phyloP scores from a whole-genome alignment of 371 early-diverging fungal species.

The Circinella umbellata region DNA sequence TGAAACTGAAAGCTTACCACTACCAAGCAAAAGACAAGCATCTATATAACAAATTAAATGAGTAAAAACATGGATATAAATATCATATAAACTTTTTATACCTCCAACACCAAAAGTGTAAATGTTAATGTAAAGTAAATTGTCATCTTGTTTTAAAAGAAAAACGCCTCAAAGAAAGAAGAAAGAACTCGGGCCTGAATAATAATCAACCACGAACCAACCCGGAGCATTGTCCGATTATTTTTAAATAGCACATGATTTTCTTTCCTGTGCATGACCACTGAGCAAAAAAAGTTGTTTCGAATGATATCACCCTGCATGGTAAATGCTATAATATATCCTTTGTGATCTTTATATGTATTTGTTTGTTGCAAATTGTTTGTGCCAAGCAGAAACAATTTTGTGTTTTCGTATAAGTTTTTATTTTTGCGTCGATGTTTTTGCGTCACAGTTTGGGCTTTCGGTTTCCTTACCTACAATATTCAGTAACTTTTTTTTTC shows the following conservation, averaged over 20 bases:
- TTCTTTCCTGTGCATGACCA: not conserved
- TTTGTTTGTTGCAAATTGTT: too few species aligned
- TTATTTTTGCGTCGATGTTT: too few species aligned
- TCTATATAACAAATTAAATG: slow-evolving; percentile 27
- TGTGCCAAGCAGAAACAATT: too few species aligned
- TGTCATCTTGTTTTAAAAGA: slow-evolving; percentile 35
- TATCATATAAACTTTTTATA: slow-evolving; percentile 14
- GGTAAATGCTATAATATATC: too few species aligned
- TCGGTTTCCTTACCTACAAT: too few species aligned
- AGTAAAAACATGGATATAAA: not conserved
- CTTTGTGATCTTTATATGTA: too few species aligned
- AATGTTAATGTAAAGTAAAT: slow-evolving; percentile 54
- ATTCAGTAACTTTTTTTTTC: too few species aligned
- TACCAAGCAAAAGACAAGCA: slow-evolving; percentile 57
- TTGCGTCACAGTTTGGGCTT: too few species aligned
- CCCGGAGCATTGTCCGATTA: not conserved
- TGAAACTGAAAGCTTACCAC: slow-evolving; percentile 31
- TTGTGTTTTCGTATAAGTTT: too few species aligned
- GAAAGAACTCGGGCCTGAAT: not conserved
- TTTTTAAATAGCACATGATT: slow-evolving; percentile 15
- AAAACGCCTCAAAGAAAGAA: not conserved
- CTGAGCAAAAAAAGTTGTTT: too few species aligned
- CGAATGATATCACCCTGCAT: not conserved
- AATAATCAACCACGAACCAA: not conserved
- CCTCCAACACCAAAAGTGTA: slow-evolving; percentile 49